A percentile compares a stretch with the other conserved stretches of the same genome.
phyloP scores from a whole-genome alignment of 2,329 filamentous ascomycete species.

The Mollisia scopiformis region DNA sequence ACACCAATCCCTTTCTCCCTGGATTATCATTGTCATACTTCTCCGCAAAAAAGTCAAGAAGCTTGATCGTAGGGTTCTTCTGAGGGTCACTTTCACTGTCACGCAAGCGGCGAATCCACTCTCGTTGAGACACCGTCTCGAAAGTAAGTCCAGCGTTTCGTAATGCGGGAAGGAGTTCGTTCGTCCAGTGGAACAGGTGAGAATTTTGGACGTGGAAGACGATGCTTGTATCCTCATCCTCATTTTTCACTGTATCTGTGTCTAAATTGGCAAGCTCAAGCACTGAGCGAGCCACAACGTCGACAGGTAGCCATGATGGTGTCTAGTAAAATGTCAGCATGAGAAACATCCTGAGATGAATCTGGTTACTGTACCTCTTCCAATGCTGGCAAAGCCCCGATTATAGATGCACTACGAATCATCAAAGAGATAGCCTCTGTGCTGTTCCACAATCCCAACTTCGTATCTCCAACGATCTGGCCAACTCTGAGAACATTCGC shows the following conservation, averaged over 20 bases:
- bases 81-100: slow-evolving; percentile 50
- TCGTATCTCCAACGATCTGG: slow-evolving; percentile 52
- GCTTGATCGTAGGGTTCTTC: slow-evolving; percentile 54
- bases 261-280: slow-evolving; percentile 41
- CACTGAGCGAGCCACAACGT: slow-evolving; percentile 45
- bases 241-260: slow-evolving; percentile 1
- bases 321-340: slow-evolving; percentile 21
- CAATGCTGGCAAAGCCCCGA: slow-evolving; percentile 48
- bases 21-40: slow-evolving; percentile 53
- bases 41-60: slow-evolving; percentile 52
- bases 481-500: slow-evolving; percentile 49
- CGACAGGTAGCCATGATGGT: slow-evolving; percentile 50
- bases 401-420: slow-evolving; percentile 47
- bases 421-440: slow-evolving; percentile 56
- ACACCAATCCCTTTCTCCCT: slow-evolving; percentile 41
- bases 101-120: slow-evolving; percentile 50
- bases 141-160: slow-evolving; percentile 48
- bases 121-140: slow-evolving; percentile 43
- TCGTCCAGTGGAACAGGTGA: slow-evolving; percentile 48
- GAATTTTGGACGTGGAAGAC: slow-evolving; percentile 59
- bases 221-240: slow-evolving; percentile 28
- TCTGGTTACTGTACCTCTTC: slow-evolving; percentile 37
- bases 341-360: neutral
- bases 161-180: slow-evolving; percentile 55
- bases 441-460: slow-evolving; percentile 52